Evolutionary conservation across 2,329 filamentous ascomycete species (phyloP).

Genomic region (Penicillium sp.): DNA sequence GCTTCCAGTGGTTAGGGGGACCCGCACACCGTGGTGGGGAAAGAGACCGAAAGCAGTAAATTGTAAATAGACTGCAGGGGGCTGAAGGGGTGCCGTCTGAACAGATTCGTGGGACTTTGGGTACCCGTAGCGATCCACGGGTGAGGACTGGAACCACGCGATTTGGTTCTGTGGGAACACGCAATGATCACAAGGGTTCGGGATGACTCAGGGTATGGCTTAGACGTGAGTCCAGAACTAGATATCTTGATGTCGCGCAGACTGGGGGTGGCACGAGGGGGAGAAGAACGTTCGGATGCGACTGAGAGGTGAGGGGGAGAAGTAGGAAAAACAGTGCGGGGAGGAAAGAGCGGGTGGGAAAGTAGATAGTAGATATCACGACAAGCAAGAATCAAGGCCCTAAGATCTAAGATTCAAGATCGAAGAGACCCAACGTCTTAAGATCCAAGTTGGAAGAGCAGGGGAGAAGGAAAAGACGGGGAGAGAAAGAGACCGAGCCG

Average conservation of each 20-base stretch:
- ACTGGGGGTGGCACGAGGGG: conserved; percentile 9
- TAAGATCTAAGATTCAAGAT: background rate
- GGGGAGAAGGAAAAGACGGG: conserved; percentile 9
- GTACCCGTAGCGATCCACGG: conserved; percentile 17
- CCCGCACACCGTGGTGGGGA: conserved; percentile 14
- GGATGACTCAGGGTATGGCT: background rate
- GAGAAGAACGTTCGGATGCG: conserved; percentile 9
- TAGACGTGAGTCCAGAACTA: background rate
- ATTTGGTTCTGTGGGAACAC: conserved; percentile 16
- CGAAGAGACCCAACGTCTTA: background rate
- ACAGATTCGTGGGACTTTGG: conserved; percentile 3
- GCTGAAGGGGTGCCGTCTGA: background rate
- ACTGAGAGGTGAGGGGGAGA: background rate
- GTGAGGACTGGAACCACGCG: conserved; percentile 10
- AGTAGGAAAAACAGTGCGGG: conserved; percentile 1
- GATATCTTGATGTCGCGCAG: background rate
- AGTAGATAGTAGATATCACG: background rate
- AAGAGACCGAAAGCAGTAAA: conserved; percentile 29
- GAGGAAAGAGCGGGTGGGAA: background rate
- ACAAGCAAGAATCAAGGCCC: background rate
- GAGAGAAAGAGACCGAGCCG: conserved; percentile 4
- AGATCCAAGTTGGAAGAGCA: background rate
- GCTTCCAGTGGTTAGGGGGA: conserved; percentile 15
- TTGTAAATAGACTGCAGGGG: conserved; percentile 31
- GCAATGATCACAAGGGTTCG: background rate